phyloP scores from a whole-genome alignment of 495 filamentous ascomycete genomes.

The Lasiosphaeriaceae sp. region DNA sequence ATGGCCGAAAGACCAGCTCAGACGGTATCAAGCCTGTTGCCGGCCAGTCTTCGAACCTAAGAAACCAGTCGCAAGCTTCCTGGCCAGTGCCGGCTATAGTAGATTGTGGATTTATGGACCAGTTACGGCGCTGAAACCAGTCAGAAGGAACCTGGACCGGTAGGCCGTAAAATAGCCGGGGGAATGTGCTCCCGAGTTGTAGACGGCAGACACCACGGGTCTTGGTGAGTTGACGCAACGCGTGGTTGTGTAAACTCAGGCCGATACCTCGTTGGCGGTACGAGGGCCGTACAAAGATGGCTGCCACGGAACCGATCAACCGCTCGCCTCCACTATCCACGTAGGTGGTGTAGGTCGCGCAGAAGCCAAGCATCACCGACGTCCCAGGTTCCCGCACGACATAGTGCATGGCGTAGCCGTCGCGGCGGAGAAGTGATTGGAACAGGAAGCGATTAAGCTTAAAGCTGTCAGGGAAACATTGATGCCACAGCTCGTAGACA shows the following conservation, averaged over 20 bases:
- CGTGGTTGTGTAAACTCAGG: constrained; percentile 53
- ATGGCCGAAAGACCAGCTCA: constrained; percentile 42
- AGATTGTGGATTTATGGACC: constrained; percentile 46
- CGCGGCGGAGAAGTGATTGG: constrained; percentile 51
- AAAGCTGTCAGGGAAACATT: constrained; percentile 44
- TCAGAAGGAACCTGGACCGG: constrained; percentile 42
- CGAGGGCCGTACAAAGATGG: constrained; percentile 52
- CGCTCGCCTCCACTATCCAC: constrained; percentile 47
- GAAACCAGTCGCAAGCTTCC: constrained; percentile 53
- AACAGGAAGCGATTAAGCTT: constrained; percentile 41
- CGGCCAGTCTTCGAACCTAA: constrained; percentile 51
- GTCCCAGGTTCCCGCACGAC: constrained; percentile 52
- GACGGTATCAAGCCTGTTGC: constrained; percentile 31
- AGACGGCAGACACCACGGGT: constrained; percentile 52
- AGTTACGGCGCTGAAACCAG: constrained; percentile 57
- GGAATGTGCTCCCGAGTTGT: constrained; percentile 59
- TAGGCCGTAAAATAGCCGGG: constrained; percentile 56
- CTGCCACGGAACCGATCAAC: constrained; percentile 55
- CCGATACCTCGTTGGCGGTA: constrained; percentile 54
- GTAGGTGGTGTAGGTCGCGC: constrained; percentile 57
- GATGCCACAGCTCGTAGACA: constrained; percentile 48
- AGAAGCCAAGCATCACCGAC: constrained; percentile 52
- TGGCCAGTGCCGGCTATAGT: constrained; percentile 37
- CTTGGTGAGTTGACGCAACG: constrained; percentile 47
- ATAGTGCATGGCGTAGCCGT: constrained; percentile 60